phyloP scores from a whole-genome alignment of 345 rosid species.

The Ceriops tagal region DNA sequence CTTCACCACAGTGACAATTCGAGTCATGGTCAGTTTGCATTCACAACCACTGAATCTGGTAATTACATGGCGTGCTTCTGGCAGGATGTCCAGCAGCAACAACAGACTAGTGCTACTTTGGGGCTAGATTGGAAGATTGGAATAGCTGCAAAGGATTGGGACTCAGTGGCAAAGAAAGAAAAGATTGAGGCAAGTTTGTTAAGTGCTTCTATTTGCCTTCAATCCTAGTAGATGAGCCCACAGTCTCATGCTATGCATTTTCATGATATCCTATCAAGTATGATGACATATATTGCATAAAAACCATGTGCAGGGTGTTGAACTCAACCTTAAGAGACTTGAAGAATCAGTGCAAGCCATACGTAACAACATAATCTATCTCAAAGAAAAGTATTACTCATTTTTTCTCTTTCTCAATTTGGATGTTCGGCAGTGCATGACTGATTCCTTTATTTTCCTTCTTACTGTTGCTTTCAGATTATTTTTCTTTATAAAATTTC shows the following conservation, averaged over 20 bases:
- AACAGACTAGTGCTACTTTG: slow-evolving; percentile 41
- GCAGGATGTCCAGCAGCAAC: slow-evolving; percentile 38
- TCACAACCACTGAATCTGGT: slow-evolving; percentile 69
- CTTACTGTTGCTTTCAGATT: not conserved
- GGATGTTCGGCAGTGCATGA: not conserved
- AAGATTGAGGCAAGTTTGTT: slow-evolving; percentile 69
- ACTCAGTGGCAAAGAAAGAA: slow-evolving; percentile 84
- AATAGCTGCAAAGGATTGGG: slow-evolving; percentile 94
- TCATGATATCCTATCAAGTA: not conserved
- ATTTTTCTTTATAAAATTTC: not conserved
- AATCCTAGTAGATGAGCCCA: not conserved
- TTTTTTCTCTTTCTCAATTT: not conserved
- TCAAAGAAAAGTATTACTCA: slow-evolving; percentile 50
- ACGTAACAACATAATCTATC: slow-evolving; percentile 52
- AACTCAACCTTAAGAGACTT: slow-evolving; percentile 73
- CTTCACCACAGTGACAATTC: slow-evolving; percentile 56
- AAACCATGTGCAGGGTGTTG: slow-evolving; percentile 64
- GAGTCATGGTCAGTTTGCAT: slow-evolving; percentile 68
- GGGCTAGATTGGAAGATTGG: slow-evolving; percentile 89
- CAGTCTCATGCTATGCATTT: not conserved
- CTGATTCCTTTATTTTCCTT: not conserved
- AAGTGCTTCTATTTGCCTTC: not conserved
- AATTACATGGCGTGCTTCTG: slow-evolving; percentile 74
- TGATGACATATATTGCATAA: not conserved
- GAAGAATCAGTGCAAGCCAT: slow-evolving; percentile 64